These are phyloP conservation scores for Lachnellula hyalina DNA, from an alignment of 2,329 filamentous ascomycete species.

Conservation along the genomic window DNA sequence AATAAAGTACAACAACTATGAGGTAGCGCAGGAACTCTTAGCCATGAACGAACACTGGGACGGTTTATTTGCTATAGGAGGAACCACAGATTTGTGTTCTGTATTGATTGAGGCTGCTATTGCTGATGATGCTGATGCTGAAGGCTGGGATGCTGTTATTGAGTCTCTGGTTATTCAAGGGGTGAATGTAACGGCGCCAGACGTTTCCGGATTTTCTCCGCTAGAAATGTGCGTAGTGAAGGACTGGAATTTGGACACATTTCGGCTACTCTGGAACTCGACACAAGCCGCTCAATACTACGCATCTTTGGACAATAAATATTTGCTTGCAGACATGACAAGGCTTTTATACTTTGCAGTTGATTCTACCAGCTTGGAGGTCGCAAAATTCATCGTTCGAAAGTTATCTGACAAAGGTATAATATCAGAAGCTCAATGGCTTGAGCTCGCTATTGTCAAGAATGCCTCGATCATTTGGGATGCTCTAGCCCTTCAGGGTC, in stretches of 20 bases:
- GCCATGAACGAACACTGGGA: background rate
- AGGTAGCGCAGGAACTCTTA: background rate
- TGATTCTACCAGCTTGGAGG: background rate
- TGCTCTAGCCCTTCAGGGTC: background rate
- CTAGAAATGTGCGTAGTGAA: background rate
- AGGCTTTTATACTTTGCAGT: background rate
- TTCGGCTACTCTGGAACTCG: background rate
- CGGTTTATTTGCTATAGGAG: background rate
- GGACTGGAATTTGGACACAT: background rate
- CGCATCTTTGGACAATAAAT: background rate
- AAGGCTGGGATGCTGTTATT: background rate
- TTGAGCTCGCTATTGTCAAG: background rate
- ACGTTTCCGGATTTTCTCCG: background rate
- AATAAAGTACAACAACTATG: background rate
- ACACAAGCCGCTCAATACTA: background rate
- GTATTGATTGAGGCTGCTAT: background rate
- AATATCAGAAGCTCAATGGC: background rate
- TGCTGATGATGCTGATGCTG: background rate
- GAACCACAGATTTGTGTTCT: background rate
- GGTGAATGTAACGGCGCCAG: background rate
- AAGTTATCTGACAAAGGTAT: background rate
- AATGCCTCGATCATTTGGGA: background rate
- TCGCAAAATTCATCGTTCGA: background rate
- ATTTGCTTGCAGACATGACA: background rate
- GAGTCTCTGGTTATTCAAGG: background rate